Conservation (phyloP, 495 filamentous ascomycete species). For the Neurospora pannonica region DNA sequence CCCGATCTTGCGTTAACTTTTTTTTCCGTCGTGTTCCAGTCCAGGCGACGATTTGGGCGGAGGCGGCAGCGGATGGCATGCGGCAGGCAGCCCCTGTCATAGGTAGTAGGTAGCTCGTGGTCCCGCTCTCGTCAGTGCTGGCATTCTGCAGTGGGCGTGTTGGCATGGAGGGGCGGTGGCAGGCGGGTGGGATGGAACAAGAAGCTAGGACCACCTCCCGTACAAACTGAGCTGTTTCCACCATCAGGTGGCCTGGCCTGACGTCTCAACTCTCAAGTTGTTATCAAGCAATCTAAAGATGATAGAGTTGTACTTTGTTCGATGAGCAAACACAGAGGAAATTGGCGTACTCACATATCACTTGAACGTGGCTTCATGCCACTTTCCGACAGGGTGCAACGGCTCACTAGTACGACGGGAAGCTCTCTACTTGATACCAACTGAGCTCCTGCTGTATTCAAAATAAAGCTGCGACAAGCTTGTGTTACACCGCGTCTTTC, state of each 20-base stretch:
- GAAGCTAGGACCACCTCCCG: constrained; percentile 17
- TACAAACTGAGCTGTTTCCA: background rate
- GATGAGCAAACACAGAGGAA: background rate
- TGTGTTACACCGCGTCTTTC: background rate
- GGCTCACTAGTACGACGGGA: background rate
- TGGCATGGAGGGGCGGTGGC: background rate
- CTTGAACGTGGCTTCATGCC: background rate
- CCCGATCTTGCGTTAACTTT: constrained; percentile 23
- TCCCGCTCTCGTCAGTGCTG: background rate
- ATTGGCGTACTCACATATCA: background rate
- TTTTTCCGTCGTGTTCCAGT: constrained; percentile 20
- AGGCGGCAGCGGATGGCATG: constrained; percentile 15
- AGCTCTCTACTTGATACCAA: background rate
- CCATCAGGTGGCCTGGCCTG: background rate
- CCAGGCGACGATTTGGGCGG: constrained; percentile 15
- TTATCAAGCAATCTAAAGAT: background rate
- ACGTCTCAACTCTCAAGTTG: background rate
- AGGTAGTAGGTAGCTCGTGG: background rate
- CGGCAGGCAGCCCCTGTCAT: background rate
- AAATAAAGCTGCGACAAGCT: background rate
- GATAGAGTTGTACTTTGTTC: background rate
- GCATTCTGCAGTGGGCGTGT: background rate
- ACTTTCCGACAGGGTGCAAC: background rate
- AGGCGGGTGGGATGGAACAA: background rate
- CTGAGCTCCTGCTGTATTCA: background rate